Conservation (phyloP, 768 basidiomycete genomes). For the Krasilnikovozyma curviuscula region DNA sequence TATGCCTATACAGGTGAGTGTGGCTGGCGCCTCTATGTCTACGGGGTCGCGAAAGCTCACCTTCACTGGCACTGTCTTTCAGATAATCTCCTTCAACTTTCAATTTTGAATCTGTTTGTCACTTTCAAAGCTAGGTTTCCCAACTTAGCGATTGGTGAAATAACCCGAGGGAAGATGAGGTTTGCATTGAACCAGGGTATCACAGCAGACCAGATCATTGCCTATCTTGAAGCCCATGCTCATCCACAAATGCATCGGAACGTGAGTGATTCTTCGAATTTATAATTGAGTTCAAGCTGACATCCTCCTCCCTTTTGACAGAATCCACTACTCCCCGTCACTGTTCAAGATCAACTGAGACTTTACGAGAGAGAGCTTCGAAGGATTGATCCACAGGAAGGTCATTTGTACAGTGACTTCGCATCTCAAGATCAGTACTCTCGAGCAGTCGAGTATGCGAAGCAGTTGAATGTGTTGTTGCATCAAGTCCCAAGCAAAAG, state of each 20-base stretch:
- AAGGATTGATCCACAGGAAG: slow-evolving; percentile 72
- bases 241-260: slow-evolving; percentile 97
- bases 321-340: slow-evolving; percentile 86
- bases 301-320: slow-evolving; percentile 23
- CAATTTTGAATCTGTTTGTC: slow-evolving; percentile 84
- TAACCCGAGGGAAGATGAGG: slow-evolving; percentile 89
- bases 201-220: slow-evolving; percentile 92
- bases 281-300: not conserved
- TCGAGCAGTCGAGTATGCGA: slow-evolving; percentile 66
- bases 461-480: slow-evolving; percentile 56
- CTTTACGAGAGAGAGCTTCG: slow-evolving; percentile 94
- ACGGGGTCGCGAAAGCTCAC: too few species aligned
- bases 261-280: slow-evolving; percentile 30
- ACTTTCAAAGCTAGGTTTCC: slow-evolving; percentile 84
- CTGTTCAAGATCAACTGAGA: slow-evolving; percentile 93
- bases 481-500: slow-evolving; percentile 60
- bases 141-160: slow-evolving; percentile 85
- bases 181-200: slow-evolving; percentile 87
- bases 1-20: slow-evolving; percentile 85
- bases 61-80: not conserved
- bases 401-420: slow-evolving; percentile 75
- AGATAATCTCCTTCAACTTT: slow-evolving; percentile 93
- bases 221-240: slow-evolving; percentile 80
- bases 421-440: slow-evolving; percentile 72
- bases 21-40: slow-evolving; percentile 15